Evolutionary conservation across 805 yeast species (phyloP).

Genomic region (Candida nemodendra): DNA sequence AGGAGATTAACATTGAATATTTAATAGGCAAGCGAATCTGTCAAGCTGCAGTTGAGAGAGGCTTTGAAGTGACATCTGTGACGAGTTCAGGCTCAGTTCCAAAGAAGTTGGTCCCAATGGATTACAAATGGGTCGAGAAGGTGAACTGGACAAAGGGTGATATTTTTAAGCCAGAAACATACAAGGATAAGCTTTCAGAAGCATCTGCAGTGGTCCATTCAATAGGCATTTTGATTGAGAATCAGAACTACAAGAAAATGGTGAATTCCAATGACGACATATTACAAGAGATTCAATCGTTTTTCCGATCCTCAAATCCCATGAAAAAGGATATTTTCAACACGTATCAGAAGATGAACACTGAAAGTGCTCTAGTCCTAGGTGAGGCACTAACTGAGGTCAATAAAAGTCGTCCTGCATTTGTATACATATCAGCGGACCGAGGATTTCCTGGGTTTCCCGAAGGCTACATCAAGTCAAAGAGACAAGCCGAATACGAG

Average conservation of each 20-base stretch:
- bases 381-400: constrained; percentile 51
- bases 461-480: constrained; percentile 67
- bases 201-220: constrained; percentile 77
- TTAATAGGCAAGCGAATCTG: constrained; percentile 61
- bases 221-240: constrained; percentile 73
- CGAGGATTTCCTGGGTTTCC: constrained; percentile 67
- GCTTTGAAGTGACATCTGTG: constrained; percentile 67
- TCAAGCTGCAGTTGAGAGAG: constrained; percentile 59
- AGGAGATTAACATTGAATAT: neutral
- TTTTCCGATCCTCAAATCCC: constrained; percentile 60
- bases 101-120: constrained; percentile 28
- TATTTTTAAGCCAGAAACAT: constrained; percentile 62
- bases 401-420: constrained; percentile 33
- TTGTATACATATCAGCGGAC: constrained; percentile 83
- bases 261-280: constrained; percentile 34
- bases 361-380: constrained; percentile 63
- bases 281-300: constrained; percentile 36
- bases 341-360: constrained; percentile 64
- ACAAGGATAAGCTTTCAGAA: constrained; percentile 43
- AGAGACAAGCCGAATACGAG: constrained; percentile 73
- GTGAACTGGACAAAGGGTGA: constrained; percentile 70
- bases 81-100: constrained; percentile 55
- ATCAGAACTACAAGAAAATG: constrained; percentile 61
- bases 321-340: constrained; percentile 45
- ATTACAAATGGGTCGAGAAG: constrained; percentile 48